Base-by-base conservation (phyloP, 768 basidiomycete genomes). In the Termitomyces sp. region DNA sequence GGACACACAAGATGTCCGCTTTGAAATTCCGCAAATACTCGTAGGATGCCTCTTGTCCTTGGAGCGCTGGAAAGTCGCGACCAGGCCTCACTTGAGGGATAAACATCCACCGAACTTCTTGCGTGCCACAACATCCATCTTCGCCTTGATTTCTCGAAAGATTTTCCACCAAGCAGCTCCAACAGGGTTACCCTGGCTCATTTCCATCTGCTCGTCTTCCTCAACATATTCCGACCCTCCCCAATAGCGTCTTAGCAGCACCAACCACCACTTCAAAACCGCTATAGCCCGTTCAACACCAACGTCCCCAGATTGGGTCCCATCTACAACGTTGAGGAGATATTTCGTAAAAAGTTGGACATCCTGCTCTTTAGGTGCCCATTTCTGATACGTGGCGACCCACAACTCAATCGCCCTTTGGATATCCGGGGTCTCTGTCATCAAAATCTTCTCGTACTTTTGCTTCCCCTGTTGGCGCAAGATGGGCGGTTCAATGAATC, bases 91-190 rank as follows among this genome's bases (percentile, higher is more conserved):
- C 56, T 72, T 82, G 61, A 90, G 71, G 2, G 79, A 85, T 59
- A 94, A 67, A 10, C 73, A 72, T 1, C 92, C 90, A 32, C 92
- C 92, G 67, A 90, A 94, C 57, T 82, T 82, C 68, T 79, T 80
- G 59, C 79, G 76, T 5, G 82, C 80, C 22, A 85, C 77, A n/a
- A 69, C 73, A 62, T 92, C 87, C 71, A 94, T 81, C 63, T 75
- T 77, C 13, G 64, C 74, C 72, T 87, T 90, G 2, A 92, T 84
- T 31, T 81, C 80, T 58, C 80, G 74, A 72, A 91, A 94, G 7
- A 87, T 82, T 51, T 72, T 76, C 93, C 92, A 95, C 94, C 93
- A 95, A 39, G 82, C 82, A 66, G 76, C 76, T 2, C 85, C 91
- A 43, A 88, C 76, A 67, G 36, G 72, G 71, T 66, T 74, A 32